phyloP scores from a whole-genome alignment of 129 eudicot genomes.

The Pittosporum tobira region DNA sequence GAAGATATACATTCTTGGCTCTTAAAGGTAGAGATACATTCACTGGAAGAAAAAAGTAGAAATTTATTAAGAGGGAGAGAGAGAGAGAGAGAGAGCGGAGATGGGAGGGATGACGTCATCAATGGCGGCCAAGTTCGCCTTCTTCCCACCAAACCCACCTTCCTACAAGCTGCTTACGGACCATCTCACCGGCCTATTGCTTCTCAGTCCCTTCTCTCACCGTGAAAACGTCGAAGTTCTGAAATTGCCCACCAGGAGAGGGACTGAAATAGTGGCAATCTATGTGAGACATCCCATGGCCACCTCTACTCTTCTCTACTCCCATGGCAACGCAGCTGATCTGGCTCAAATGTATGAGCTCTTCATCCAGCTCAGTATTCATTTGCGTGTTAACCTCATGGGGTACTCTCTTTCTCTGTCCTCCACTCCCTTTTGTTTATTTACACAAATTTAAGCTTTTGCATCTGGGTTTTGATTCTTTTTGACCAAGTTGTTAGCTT shows the following conservation, averaged over 20 bases:
- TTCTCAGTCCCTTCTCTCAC: conserved; percentile 68
- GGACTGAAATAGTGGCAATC: conserved; percentile 60
- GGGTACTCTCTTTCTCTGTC: conserved; percentile 32
- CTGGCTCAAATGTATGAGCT: conserved; percentile 92
- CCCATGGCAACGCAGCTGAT: conserved; percentile 94
- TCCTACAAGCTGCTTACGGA: conserved; percentile 72
- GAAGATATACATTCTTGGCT: no score
- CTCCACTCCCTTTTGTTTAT: not conserved
- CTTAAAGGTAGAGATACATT: no score
- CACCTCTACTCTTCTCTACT: conserved; percentile 55
- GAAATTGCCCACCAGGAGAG: conserved; percentile 52
- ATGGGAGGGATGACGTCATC: conserved; percentile 99
- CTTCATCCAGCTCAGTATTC: conserved; percentile 68
- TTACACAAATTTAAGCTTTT: not conserved
- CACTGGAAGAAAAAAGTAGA: no score
- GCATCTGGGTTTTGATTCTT: not conserved
- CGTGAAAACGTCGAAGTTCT: conserved; percentile 79
- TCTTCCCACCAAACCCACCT: conserved; percentile 89
- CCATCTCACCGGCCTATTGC: conserved; percentile 50
- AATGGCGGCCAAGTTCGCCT: conserved; percentile 93
- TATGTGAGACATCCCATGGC: conserved; percentile 81
- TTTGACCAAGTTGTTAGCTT: not conserved
- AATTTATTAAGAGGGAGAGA: not conserved
- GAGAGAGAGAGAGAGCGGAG: not conserved
- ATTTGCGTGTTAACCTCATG: conserved; percentile 66